Base-by-base conservation (phyloP, 2,329 filamentous ascomycete species). In the Pestalotiopsis sp. region DNA sequence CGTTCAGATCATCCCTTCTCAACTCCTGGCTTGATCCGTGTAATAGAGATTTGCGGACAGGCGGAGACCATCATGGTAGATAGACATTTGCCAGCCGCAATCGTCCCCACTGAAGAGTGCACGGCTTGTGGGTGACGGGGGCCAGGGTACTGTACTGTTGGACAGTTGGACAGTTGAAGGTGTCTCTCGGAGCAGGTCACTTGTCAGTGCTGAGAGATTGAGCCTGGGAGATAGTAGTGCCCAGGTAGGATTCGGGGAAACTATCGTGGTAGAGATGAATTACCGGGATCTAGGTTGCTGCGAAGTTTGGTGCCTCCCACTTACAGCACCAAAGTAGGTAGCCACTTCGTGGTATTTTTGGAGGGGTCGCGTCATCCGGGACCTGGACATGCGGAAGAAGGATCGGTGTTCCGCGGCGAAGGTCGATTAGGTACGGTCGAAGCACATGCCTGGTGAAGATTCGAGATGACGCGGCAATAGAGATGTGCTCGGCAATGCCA, bases 331-430 rank as follows among this genome's bases (percentile, higher is more conserved):
- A 39, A 62, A 41, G 59, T 62, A 39, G 59, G 59, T 31, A 62
- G 59, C 31, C 36, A 62, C n/a, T n/a, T 62, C 59, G 59, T 62
- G 23, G 20, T 31, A 36, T 14, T 36, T 27, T 62, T 38, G n/a
- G 17, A 14, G 36, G n/a, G 59, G 38, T 62, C 59, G 31, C 59
- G 59, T 62, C 59, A 62, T 38, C 13, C n/a, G 59, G 45, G 41
- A 52, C 20, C 45, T 52, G 45, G 45, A 52, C 45, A n/a, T 17
- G 17, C 45, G 45, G 45, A 52, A n/a, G 45, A 17, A 52, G 14
- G n/a, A 52, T 52, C 45, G 17, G 20, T 52, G 45, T 52, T 52
- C 45, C 45, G 45, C 45, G 45, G 45, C 17, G 45, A 52, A 52
- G 17, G 45, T n/a, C 45, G 45, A 52, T 52, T 52, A 52, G 45